phyloP scores from a whole-genome alignment of 257 asterid species.

The Solanum sitiens region DNA sequence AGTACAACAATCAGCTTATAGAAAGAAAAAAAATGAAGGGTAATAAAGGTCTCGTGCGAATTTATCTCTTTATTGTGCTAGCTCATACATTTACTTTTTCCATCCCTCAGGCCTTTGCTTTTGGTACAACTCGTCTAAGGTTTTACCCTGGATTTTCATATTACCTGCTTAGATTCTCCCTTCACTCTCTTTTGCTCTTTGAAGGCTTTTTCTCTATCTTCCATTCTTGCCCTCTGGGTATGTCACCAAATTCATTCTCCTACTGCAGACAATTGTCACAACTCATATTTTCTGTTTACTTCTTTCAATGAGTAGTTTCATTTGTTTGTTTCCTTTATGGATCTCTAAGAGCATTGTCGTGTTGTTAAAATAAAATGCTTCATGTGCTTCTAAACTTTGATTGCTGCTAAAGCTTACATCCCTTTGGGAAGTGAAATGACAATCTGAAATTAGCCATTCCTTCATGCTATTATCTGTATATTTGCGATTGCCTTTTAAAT shows the following conservation, averaged over 20 bases:
- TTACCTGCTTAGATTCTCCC: not conserved
- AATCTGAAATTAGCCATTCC: not conserved
- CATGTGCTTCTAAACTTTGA: not conserved
- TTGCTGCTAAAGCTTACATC: not conserved
- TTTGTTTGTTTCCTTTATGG: not conserved
- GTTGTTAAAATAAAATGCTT: not conserved
- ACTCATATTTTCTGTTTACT: not conserved
- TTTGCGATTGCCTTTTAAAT: not conserved
- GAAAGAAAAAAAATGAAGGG: not conserved
- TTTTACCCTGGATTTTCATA: not conserved
- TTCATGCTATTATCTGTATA: not conserved
- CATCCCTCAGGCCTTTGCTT: not conserved
- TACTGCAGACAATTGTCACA: not conserved
- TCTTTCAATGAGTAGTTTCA: not conserved
- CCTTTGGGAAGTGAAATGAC: not conserved
- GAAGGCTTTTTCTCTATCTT: not conserved
- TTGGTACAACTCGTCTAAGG: not conserved
- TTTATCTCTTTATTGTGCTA: not conserved
- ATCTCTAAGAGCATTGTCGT: not conserved
- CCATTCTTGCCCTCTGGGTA: not conserved
- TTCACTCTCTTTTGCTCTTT: not conserved
- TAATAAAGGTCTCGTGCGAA: not conserved
- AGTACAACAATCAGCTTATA: not conserved
- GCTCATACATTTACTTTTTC: not conserved
- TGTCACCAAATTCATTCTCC: not conserved